Evolutionary conservation across 306 rosid genomes (phyloP).

Genomic region (Vigna mungo): DNA sequence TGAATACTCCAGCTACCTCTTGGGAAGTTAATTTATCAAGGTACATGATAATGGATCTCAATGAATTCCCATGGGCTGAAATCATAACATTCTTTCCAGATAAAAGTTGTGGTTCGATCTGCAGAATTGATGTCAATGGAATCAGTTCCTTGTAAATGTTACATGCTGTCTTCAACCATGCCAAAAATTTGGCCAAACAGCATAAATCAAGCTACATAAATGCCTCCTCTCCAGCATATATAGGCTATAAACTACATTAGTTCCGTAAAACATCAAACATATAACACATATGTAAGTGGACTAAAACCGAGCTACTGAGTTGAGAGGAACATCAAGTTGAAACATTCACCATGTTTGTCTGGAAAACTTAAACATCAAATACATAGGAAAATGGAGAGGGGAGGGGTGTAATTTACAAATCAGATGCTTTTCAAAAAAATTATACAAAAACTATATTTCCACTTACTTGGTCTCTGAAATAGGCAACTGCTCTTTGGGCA

Average conservation of each 20-base stretch:
- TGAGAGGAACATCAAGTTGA: slow-evolving; percentile 17
- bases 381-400: neutral
- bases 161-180: slow-evolving; percentile 24
- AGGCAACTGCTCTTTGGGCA: slow-evolving; percentile 98
- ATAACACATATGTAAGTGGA: neutral
- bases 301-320: slow-evolving; percentile 8
- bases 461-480: slow-evolving; percentile 84
- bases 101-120: slow-evolving; percentile 91
- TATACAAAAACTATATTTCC: slow-evolving; percentile 1
- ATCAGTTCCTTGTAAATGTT: slow-evolving; percentile 46
- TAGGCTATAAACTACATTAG: neutral
- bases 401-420: neutral
- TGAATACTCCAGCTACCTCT: slow-evolving; percentile 67
- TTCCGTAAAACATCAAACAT: slow-evolving; percentile 33
- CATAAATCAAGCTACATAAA: slow-evolving; percentile 21
- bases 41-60: slow-evolving; percentile 98
- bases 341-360: slow-evolving; percentile 3
- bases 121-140: slow-evolving; percentile 44
- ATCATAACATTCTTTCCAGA: slow-evolving; percentile 97
- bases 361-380: slow-evolving; percentile 27
- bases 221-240: slow-evolving; percentile 14
- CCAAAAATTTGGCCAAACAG: slow-evolving; percentile 29
- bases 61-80: slow-evolving; percentile 97
- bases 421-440: neutral
- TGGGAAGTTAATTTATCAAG: slow-evolving; percentile 96